A percentile compares a stretch with the other conserved stretches of the same genome.
Evolutionary conservation across 2,329 filamentous ascomycete genomes (phyloP).

Genomic region (Bretziella fagacearum): DNA sequence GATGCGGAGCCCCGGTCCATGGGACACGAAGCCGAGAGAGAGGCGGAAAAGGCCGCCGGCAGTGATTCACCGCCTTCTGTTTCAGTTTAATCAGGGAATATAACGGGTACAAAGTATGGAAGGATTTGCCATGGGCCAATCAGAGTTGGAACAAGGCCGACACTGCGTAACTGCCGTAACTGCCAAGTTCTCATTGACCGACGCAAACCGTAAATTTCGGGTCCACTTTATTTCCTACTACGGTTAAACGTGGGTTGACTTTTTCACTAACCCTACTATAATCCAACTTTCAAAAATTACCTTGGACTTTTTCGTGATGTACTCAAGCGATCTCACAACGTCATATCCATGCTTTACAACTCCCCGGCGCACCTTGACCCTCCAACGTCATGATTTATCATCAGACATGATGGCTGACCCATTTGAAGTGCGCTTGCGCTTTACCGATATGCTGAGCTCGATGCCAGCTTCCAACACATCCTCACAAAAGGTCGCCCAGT

Average conservation of each 20-base stretch:
- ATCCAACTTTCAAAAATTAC: background rate
- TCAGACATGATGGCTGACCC: conserved; percentile 48
- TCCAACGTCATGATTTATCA: background rate
- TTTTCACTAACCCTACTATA: background rate
- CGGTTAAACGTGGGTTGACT: background rate
- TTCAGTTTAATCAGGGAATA: background rate
- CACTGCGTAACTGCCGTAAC: background rate
- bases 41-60: conserved; percentile 4
- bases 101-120: background rate
- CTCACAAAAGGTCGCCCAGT: conserved; percentile 81
- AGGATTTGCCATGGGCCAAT: background rate
- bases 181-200: conserved; percentile 4
- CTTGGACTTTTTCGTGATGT: background rate
- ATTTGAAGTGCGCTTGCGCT: conserved; percentile 96
- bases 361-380: no score
- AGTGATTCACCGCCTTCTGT: conserved; percentile 9
- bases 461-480: conserved; percentile 81
- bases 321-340: background rate
- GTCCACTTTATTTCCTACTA: background rate
- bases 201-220: conserved; percentile 5
- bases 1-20: conserved; percentile 9
- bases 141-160: background rate
- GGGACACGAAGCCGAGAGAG: background rate
- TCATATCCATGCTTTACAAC: background rate
- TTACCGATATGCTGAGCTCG: conserved; percentile 76